These are phyloP conservation scores for Dipteronia dyeriana DNA, from an alignment of 345 rosid genomes.

Conservation along the genomic window DNA sequence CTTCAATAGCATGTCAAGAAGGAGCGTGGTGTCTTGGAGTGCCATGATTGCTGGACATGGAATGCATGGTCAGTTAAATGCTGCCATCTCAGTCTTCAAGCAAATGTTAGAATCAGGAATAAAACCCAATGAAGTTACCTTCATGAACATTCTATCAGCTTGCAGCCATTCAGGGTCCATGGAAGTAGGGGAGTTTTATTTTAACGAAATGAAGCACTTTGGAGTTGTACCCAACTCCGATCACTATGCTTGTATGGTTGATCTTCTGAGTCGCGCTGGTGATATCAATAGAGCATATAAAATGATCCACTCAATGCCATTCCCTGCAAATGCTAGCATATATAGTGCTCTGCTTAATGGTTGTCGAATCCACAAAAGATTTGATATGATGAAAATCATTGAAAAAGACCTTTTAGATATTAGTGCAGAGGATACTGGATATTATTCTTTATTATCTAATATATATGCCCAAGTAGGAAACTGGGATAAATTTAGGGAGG, in stretches of 20 bases:
- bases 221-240: constrained; percentile 63
- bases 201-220: constrained; percentile 53
- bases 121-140: constrained; percentile 71
- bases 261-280: constrained; percentile 83
- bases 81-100: constrained; percentile 56
- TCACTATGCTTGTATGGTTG: constrained; percentile 79
- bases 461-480: constrained; percentile 76
- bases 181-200: constrained; percentile 62
- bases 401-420: constrained; percentile 42
- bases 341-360: constrained; percentile 84
- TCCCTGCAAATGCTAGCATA: constrained; percentile 54
- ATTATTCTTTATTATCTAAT: constrained; percentile 66
- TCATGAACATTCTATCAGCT: constrained; percentile 81
- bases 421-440: constrained; percentile 63
- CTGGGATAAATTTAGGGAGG: constrained; percentile 57
- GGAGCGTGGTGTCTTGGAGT: constrained; percentile 77
- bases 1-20: constrained; percentile 48
- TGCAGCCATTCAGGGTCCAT: constrained; percentile 82
- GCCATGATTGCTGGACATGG: constrained; percentile 72
- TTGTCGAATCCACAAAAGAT: constrained; percentile 69
- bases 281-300: constrained; percentile 63
- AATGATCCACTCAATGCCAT: constrained; percentile 65
- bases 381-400: constrained; percentile 60
- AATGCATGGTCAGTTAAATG: constrained; percentile 59
- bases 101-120: constrained; percentile 63